These are phyloP conservation scores for Prunus persica DNA, from an alignment of 306 rosid species.

Conservation along the genomic window DNA sequence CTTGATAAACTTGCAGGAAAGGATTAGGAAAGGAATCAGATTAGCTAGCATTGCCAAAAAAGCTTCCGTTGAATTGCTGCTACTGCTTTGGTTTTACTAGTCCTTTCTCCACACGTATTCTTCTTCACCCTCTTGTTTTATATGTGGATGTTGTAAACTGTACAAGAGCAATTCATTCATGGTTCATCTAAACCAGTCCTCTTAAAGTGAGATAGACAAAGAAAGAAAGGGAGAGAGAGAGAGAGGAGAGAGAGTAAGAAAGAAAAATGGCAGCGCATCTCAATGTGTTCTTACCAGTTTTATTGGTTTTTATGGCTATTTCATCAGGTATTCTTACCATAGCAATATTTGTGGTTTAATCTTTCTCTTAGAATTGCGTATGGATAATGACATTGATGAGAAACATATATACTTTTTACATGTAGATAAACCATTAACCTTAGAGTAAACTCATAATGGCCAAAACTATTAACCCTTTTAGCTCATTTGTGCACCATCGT, in stretches of 20 bases:
- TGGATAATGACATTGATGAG: neutral
- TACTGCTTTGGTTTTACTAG: constrained; percentile 32
- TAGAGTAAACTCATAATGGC: neutral
- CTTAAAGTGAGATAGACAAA: neutral
- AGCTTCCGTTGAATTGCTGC: constrained; percentile 19
- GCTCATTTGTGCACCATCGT: neutral
- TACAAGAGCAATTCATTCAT: neutral
- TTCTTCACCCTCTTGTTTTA: constrained; percentile 30
- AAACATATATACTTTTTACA: neutral
- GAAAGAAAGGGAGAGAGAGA: no score
- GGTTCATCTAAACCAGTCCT: constrained; percentile 11
- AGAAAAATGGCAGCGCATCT: constrained; percentile 37
- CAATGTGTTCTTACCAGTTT: constrained; percentile 30
- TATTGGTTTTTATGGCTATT: constrained; percentile 33
- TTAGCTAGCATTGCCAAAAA: constrained; percentile 1
- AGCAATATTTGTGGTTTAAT: neutral
- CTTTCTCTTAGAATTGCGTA: neutral
- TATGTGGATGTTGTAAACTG: constrained; percentile 8
- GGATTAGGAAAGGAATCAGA: constrained; percentile 62
- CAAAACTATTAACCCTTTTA: neutral
- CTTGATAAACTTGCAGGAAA: constrained; percentile 46
- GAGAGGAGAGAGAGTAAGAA: neutral
- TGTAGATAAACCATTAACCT: neutral
- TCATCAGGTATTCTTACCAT: constrained; percentile 46
- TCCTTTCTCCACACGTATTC: constrained; percentile 55